A percentile compares a stretch with the other conserved stretches of the same genome.
These are phyloP conservation scores for Penicillium sp. DNA, from an alignment of 2,329 filamentous ascomycete genomes.

Conservation along the genomic window DNA sequence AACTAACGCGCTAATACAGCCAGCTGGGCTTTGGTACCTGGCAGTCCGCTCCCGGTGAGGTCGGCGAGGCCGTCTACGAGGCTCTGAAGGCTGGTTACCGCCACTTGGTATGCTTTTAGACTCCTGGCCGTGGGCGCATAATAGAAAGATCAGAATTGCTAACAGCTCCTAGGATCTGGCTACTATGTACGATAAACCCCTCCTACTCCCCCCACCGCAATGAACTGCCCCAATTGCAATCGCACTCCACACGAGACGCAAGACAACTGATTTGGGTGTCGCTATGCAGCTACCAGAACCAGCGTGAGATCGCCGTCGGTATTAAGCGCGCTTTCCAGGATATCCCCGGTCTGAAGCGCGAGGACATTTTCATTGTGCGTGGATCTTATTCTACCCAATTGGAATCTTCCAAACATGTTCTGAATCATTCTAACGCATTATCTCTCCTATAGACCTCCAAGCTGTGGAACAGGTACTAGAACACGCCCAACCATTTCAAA, in stretches of 20 bases:
- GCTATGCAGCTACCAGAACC: constrained; percentile 38
- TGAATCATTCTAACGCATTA: background rate
- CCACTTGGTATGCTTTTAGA: constrained; percentile 34
- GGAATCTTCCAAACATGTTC: background rate
- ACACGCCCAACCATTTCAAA: background rate
- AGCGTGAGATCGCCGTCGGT: constrained; percentile 38
- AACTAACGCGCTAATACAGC: constrained; percentile 21
- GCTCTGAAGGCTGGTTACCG: constrained; percentile 44
- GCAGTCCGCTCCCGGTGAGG: constrained; percentile 43
- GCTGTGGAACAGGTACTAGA: constrained; percentile 54
- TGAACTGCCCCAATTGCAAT: background rate
- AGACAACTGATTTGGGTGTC: background rate
- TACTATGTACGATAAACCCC: constrained; percentile 34
- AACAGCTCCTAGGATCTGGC: constrained; percentile 37
- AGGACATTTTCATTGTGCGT: constrained; percentile 44
- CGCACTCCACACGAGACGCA: background rate
- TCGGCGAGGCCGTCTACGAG: constrained; percentile 43
- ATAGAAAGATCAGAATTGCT: constrained; percentile 1
- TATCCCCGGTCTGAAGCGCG: constrained; percentile 43
- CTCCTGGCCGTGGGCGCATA: background rate
- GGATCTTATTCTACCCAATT: background rate
- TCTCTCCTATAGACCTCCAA: constrained; percentile 54
- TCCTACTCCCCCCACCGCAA: background rate
- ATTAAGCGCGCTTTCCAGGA: constrained; percentile 40
- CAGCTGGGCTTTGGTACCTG: constrained; percentile 45